These are phyloP conservation scores for Colletotrichum sojae DNA, from an alignment of 2,329 filamentous ascomycete species.

Conservation along the genomic window DNA sequence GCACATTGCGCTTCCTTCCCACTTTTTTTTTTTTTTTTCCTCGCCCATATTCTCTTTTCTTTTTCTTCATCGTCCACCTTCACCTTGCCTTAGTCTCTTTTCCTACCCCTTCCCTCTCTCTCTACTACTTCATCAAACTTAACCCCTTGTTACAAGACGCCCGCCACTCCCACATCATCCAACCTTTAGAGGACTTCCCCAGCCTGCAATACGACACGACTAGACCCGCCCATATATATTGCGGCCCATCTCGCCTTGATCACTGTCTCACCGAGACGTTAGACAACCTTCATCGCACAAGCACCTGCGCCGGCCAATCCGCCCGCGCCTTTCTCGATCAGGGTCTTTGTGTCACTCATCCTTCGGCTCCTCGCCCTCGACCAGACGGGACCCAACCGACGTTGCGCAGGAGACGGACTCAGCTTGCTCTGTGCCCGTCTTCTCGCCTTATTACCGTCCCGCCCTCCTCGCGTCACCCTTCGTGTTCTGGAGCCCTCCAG, in stretches of 20 bases:
- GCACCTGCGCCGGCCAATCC: constrained; percentile 16
- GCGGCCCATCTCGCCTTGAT: constrained; percentile 26
- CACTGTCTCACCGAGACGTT: constrained; percentile 23
- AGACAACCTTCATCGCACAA: constrained; percentile 34
- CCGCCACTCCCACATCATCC: constrained; percentile 1
- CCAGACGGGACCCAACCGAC: constrained; percentile 16
- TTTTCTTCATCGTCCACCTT: constrained; percentile 19
- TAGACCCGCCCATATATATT: constrained; percentile 31
- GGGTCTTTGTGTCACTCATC: constrained; percentile 23
- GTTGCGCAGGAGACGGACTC: constrained; percentile 23
- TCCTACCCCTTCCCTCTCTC: constrained; percentile 9
- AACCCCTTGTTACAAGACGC: background rate
- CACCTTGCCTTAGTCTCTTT: constrained; percentile 23
- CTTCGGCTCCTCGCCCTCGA: constrained; percentile 26
- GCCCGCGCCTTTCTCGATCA: constrained; percentile 21
- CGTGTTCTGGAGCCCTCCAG: constrained; percentile 23
- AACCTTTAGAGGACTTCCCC: background rate
- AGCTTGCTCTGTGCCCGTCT: constrained; percentile 8
- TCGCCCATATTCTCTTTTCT: background rate
- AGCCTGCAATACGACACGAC: background rate
- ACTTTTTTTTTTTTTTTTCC: constrained; percentile 6
- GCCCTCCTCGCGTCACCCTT: constrained; percentile 16
- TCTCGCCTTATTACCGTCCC: constrained; percentile 19
- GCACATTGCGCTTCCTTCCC: constrained; percentile 15
- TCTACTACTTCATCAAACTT: background rate